Percentiles rank a stretch among this genome's conserved stretches.
These are phyloP conservation scores for Mortierella sp. DNA, from an alignment of 371 early-diverging fungal species.

Conservation along the genomic window DNA sequence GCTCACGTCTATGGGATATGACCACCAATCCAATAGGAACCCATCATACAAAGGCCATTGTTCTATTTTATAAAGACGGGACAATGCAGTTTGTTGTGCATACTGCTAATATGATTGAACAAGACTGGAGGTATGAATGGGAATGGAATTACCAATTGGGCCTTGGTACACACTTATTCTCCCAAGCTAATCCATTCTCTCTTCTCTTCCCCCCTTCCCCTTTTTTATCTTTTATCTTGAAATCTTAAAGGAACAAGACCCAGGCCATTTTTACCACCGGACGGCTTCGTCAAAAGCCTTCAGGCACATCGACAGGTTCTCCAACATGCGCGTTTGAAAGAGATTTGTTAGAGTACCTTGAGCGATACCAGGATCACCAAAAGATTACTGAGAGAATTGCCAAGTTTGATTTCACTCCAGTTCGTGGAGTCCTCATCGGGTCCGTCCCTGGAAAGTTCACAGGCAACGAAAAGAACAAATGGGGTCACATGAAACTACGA, in stretches of 20 bases:
- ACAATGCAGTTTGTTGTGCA: constrained; percentile 63
- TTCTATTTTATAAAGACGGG: constrained; percentile 60
- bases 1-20: neutral
- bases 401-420: constrained; percentile 58
- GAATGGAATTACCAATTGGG: neutral
- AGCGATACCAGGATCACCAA: constrained; percentile 43
- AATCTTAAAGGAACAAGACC: constrained; percentile 57
- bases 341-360: constrained; percentile 63
- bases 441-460: constrained; percentile 61
- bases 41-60: constrained; percentile 75
- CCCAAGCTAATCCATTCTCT: neutral
- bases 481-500: constrained; percentile 64
- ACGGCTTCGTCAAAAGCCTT: constrained; percentile 50
- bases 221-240: too few relatives aligned
- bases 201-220: too few relatives aligned
- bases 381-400: constrained; percentile 45
- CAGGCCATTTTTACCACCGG: constrained; percentile 65
- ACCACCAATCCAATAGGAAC: constrained; percentile 54
- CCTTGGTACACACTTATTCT: too few relatives aligned
- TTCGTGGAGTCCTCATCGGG: constrained; percentile 55
- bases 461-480: constrained; percentile 52
- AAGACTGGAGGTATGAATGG: constrained; percentile 67
- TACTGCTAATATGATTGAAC: constrained; percentile 70
- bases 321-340: constrained; percentile 60
- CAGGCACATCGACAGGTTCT: neutral